A percentile compares a stretch with the other conserved stretches of the same genome.
phyloP scores from a whole-genome alignment of 257 asterid genomes.

The Solanum tarapatanum region DNA sequence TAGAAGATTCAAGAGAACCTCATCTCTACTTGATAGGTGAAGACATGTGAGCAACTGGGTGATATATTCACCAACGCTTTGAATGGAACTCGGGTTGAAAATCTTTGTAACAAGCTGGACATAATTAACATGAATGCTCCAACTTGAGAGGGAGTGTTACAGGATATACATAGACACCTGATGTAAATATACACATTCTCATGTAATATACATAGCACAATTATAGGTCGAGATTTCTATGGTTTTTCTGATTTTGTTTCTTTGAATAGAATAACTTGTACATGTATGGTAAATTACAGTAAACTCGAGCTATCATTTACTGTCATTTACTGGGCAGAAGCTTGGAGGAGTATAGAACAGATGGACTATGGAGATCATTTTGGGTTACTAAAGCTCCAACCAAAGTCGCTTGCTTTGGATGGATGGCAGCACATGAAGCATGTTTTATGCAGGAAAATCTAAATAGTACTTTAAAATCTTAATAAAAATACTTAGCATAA shows the following conservation, averaged over 20 bases:
- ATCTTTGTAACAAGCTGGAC: neutral
- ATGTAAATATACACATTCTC: neutral
- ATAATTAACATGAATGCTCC: neutral
- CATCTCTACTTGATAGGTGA: neutral
- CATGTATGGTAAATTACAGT: neutral
- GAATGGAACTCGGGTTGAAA: neutral
- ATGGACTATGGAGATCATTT: neutral
- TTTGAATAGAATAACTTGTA: neutral
- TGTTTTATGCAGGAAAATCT: neutral
- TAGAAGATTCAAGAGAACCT: neutral
- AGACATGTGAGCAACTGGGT: neutral
- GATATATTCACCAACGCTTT: neutral
- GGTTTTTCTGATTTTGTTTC: neutral
- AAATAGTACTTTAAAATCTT: neutral
- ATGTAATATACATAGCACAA: neutral
- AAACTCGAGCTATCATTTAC: neutral
- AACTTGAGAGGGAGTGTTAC: neutral
- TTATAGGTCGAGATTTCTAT: neutral
- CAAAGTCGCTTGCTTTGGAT: neutral
- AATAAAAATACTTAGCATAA: neutral
- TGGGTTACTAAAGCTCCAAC: neutral
- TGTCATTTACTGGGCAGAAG: neutral
- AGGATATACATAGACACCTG: neutral
- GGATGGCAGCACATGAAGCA: neutral
- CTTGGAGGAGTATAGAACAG: neutral